phyloP scores from a whole-genome alignment of 2,329 filamentous ascomycete genomes.

The Amauroascus niger region DNA sequence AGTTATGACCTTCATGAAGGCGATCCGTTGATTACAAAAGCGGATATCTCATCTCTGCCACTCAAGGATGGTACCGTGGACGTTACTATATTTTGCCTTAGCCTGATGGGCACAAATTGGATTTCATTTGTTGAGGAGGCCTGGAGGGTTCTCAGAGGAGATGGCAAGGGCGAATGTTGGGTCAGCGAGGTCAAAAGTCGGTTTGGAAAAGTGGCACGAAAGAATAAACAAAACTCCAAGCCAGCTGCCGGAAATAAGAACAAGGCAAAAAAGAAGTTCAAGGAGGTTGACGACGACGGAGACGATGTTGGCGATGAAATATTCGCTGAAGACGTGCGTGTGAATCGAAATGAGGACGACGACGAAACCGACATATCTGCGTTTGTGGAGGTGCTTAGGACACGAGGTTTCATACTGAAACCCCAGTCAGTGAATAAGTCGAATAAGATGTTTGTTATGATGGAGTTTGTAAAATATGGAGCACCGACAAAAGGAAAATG shows the following conservation, averaged over 20 bases:
- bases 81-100: constrained; percentile 87
- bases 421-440: constrained; percentile 64
- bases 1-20: constrained; percentile 82
- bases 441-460: constrained; percentile 98
- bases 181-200: constrained; percentile 93
- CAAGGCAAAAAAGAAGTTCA: constrained; percentile 30
- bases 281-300: constrained; percentile 42
- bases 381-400: constrained; percentile 73
- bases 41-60: constrained; percentile 80
- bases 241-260: constrained; percentile 44
- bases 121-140: constrained; percentile 93
- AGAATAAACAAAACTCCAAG: constrained; percentile 35
- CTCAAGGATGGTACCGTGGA: constrained; percentile 66
- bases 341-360: constrained; percentile 53
- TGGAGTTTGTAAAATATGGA: constrained; percentile 84
- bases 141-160: constrained; percentile 80
- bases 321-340: constrained; percentile 40
- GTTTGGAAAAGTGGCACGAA: constrained; percentile 55
- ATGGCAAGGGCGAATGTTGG: constrained; percentile 78
- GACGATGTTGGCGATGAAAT: constrained; percentile 51
- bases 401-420: constrained; percentile 76
- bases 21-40: constrained; percentile 66
- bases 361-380: constrained; percentile 76
- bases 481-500: constrained; percentile 68
- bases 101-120: constrained; percentile 99